These are phyloP conservation scores for Pythium oligandrum DNA, from an alignment of 352 stramenopile genomes.

Conservation along the genomic window DNA sequence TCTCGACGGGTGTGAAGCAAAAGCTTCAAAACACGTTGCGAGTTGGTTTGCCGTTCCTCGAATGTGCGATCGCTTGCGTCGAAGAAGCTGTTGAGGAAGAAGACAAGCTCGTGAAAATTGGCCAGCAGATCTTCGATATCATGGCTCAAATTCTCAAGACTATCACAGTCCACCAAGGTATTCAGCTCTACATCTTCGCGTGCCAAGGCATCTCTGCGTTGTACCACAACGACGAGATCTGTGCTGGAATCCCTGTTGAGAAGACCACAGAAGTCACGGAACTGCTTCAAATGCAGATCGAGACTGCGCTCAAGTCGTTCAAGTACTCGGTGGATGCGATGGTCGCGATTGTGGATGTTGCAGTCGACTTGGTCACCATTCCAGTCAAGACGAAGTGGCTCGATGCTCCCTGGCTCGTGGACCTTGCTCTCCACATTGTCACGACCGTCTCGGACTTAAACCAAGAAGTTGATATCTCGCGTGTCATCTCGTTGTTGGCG, in stretches of 20 bases:
- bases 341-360: constrained; percentile 37
- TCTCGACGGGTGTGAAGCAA: too few species aligned
- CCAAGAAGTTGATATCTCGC: constrained; percentile 40
- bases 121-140: background rate
- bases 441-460: constrained; percentile 29
- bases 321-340: constrained; percentile 56
- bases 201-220: constrained; percentile 19
- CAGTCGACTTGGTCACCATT: background rate
- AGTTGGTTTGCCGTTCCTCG: constrained; percentile 44
- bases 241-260: constrained; percentile 9
- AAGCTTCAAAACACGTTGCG: constrained; percentile 20
- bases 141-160: constrained; percentile 1
- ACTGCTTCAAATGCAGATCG: constrained; percentile 26
- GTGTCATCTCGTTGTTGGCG: constrained; percentile 34
- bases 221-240: constrained; percentile 23
- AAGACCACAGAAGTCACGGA: constrained; percentile 17
- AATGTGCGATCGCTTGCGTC: constrained; percentile 18
- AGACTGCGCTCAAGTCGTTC: constrained; percentile 30
- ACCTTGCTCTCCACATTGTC: constrained; percentile 42
- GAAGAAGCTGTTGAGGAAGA: background rate
- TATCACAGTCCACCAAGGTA: constrained; percentile 1
- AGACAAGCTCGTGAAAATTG: background rate
- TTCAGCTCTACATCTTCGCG: constrained; percentile 9
- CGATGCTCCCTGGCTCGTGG: constrained; percentile 29
- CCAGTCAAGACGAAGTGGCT: background rate